Conservation (phyloP, 208 protist species). For the Acanthamoeba rhysodes region DNA sequence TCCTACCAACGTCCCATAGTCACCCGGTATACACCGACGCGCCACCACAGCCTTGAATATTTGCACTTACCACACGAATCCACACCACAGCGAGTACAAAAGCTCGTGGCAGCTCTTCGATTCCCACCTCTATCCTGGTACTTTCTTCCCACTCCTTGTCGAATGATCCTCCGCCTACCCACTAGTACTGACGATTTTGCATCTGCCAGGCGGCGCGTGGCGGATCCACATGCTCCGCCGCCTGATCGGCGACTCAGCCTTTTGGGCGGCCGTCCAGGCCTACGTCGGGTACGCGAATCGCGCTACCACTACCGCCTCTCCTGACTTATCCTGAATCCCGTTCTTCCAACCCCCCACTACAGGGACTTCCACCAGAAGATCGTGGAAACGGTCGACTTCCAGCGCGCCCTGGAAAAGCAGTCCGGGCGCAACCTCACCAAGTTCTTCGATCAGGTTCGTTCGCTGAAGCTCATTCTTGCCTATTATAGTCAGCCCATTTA, state of each 20-base stretch:
- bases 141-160: background rate
- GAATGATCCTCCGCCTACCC: background rate
- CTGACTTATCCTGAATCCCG: background rate
- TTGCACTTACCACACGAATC: background rate
- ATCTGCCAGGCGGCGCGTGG: background rate
- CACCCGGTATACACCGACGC: background rate
- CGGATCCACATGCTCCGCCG: constrained; percentile 50
- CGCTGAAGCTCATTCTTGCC: background rate
- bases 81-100: background rate
- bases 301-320: background rate
- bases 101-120: constrained; percentile 62
- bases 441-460: constrained; percentile 19
- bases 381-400: constrained; percentile 57
- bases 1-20: constrained; percentile 57
- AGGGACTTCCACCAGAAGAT: constrained; percentile 34
- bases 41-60: background rate
- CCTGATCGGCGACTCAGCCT: constrained; percentile 22
- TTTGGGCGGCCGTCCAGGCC: constrained; percentile 4
- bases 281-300: background rate
- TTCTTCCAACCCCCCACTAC: background rate
- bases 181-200: background rate
- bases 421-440: constrained; percentile 44
- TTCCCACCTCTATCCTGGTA: constrained; percentile 40
- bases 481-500: background rate
- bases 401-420: constrained; percentile 43